Evolutionary conservation across 1,284 basidiomycete species (phyloP), one percentile per base, ranked within the genome.

Genomic region (Coniophora puteana): DNA sequence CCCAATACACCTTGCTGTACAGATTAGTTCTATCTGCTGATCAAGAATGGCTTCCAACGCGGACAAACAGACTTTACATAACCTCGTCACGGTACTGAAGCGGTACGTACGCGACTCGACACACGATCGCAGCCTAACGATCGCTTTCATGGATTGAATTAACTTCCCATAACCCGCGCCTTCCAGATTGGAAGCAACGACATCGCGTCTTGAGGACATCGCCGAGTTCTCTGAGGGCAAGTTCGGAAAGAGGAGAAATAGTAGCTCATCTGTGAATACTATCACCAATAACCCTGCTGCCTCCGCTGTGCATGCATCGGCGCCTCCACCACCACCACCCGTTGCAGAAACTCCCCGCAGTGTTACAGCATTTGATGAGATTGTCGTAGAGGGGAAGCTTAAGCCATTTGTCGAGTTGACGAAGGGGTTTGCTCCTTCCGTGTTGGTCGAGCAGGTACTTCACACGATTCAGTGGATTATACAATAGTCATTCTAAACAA

Each of bases 171-270:
- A 14, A 12, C 8, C 8, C 21, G 27, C 24, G 31, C n/a, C 24
- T 14, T 31, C 33, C 36, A 89, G 89, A 48, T 76, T 92, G 40
- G 89, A 95, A 73, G 95, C 96, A 33, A 92, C 93, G 3, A 94
- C 93, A 7, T 93, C 91, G 38, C 82, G 95, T 40, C 80, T 99
- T 21, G 95, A 99, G 66, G 95, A 99, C 60, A 75, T 97, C 46
- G 89, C n/a, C n/a, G n/a, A n/a, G n/a, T n/a, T n/a, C n/a, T n/a
- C n/a, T n/a, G n/a, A n/a, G n/a, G n/a, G n/a, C n/a, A n/a, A n/a
- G n/a, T n/a, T n/a, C n/a, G n/a, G n/a, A n/a, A n/a, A n/a, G n/a
- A 50, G 56, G 48, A 61, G 49, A 42, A 50, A 38, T 43, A 54
- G 52, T 31, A 45, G 49, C 30, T n/a, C n/a, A n/a, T n/a, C n/a